Evolutionary conservation across 2,329 filamentous ascomycete species (phyloP), one percentile per base, ranked within the genome.

Genomic region (Pseudogymnoascus verrucosus): DNA sequence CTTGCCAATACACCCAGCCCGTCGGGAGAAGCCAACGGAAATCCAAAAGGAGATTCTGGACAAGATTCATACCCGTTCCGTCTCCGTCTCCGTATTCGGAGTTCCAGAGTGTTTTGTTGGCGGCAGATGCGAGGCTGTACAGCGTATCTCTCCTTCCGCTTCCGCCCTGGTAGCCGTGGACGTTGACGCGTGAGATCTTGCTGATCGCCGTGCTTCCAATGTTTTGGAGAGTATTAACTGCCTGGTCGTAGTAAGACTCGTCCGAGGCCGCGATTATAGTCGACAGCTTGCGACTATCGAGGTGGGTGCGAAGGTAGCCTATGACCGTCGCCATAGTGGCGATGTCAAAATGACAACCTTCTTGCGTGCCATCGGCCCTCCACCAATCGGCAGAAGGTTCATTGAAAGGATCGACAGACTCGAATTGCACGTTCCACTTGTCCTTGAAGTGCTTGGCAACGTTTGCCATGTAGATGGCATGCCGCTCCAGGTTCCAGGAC

Each of bases 1-100:
- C 74, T 67, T 78, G 77, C 77, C 77, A 79, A 68, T 78, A 78
- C 14, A 76, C 73, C 77, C 77, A 79, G 6, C 72, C 77, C 0
- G 74, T 77, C 1, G 77, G 77, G 61, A 72, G 72, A 23, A 79
- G 70, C 73, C 72, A 77, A 37, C 70, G 68, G 61, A 79, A 73
- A 69, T 79, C 77, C 7, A 78, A 71, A 28, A 78, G 65, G 47
- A 78, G 66, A 62, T 77, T 76, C 57, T 68, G 72, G 7, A 69
- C 74, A 8, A 79, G 23, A 51, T 51, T 10, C 7, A 51, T 23
- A 16, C 44, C 44, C 5, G 44, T 28, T 4, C 71, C 74, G 64
- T 78, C 77, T 42, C 63, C 69, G 65, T 79, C 77, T 39, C 77
- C 76, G 64, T 79, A 78, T 66, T 78, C 76, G 67, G 74, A 77